phyloP scores from a whole-genome alignment of 202 grass and related monocot genomes.

The Schoenoplectus triqueter region DNA sequence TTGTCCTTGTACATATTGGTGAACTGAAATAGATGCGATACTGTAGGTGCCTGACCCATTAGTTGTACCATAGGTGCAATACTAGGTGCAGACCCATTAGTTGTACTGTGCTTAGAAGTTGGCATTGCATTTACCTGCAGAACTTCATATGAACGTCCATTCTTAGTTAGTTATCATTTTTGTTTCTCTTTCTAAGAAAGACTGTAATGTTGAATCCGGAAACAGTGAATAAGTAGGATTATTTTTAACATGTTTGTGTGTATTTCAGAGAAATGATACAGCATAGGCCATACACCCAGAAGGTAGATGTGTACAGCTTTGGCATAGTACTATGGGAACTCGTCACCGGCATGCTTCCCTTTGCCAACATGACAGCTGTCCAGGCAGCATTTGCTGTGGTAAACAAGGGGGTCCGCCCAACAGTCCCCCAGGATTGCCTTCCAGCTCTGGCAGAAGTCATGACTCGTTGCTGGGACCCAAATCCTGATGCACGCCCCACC shows the following conservation, averaged over 20 bases:
- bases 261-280: slow-evolving; percentile 92
- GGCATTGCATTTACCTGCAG: slow-evolving; percentile 25
- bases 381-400: slow-evolving; percentile 97
- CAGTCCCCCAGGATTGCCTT: slow-evolving; percentile 86
- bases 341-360: slow-evolving; percentile 74
- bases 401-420: slow-evolving; percentile 79
- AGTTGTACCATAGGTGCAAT: no score
- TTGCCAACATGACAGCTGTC: slow-evolving; percentile 90
- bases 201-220: neutral
- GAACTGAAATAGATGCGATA: slow-evolving; percentile 25
- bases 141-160: slow-evolving; percentile 36
- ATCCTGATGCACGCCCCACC: slow-evolving; percentile 69
- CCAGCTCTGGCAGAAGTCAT: slow-evolving; percentile 80
- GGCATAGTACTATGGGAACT: slow-evolving; percentile 95
- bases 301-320: slow-evolving; percentile 98
- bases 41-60: neutral
- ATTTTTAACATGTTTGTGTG: neutral
- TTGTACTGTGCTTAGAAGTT: neutral
- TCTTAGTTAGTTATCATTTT: slow-evolving; percentile 23
- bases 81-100: neutral
- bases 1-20: neutral
- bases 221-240: neutral
- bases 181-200: neutral
- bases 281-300: slow-evolving; percentile 93
- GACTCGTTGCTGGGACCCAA: slow-evolving; percentile 91